phyloP scores from a whole-genome alignment of 768 basidiomycete species.

The Phallus indusiatus region DNA sequence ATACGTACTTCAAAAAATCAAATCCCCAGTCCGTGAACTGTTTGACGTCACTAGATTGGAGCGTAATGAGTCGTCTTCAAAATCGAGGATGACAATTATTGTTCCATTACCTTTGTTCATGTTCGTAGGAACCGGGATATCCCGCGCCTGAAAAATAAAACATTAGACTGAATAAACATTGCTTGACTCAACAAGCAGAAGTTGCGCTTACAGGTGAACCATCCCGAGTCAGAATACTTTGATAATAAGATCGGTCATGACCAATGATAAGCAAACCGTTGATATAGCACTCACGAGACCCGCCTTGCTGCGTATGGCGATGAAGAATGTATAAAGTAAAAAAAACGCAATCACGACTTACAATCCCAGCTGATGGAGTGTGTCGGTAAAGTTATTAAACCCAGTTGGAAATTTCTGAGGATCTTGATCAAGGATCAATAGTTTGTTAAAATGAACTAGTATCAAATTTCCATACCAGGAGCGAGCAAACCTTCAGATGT shows the following conservation, averaged over 20 bases:
- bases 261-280: too few species aligned
- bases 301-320: constrained; percentile 35
- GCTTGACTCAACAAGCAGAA: too few species aligned
- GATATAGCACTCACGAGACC: constrained; percentile 40
- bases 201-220: constrained; percentile 42
- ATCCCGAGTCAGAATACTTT: constrained; percentile 59
- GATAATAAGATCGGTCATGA: background rate
- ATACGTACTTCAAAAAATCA: constrained; percentile 48
- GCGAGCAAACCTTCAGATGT: constrained; percentile 44
- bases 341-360: constrained; percentile 23
- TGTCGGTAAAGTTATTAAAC: constrained; percentile 45
- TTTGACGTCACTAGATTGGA: constrained; percentile 37
- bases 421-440: constrained; percentile 24
- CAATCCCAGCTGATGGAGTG: constrained; percentile 49
- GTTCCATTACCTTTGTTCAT: constrained; percentile 40
- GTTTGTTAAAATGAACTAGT: background rate
- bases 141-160: constrained; percentile 19
- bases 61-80: background rate
- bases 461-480: constrained; percentile 30
- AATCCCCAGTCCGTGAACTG: constrained; percentile 60
- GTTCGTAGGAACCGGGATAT: constrained; percentile 57
- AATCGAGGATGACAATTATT: background rate
- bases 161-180: background rate
- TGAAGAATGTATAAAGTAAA: background rate
- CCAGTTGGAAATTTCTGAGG: constrained; percentile 45